Evolutionary conservation across 352 stramenopile genomes (phyloP), one percentile per base, ranked within the genome.

Genomic region (Pythium folliculosum): DNA sequence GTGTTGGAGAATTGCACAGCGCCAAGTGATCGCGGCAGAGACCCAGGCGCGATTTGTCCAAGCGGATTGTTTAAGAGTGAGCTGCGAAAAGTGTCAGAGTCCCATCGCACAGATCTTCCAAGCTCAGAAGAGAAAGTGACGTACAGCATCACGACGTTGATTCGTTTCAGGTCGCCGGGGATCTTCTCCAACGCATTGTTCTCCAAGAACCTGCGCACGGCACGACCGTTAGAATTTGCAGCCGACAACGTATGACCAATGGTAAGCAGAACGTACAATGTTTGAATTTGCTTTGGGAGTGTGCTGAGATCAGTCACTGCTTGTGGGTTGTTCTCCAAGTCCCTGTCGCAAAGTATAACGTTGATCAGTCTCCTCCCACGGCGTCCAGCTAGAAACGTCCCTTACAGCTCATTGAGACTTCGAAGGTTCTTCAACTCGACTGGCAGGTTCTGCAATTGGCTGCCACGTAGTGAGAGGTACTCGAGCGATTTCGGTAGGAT

Each of bases 371-470:
- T 43, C 14, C 37, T 43, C 10, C 9, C 9, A 43, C 45, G 13
- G 1, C 22, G 12, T 10, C 45, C 19, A 25, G n/a, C 10, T 12
- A 19, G 6, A 3, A 16, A 19, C 45, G 8, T 25, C 3, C 45
- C 3, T 30, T 56, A 60, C 60, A 67, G 17, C 4, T 0, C 5
- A 13, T 23, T 45, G 17, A 67, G 25, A 13, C 19, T 37, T 7
- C 25, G 0, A 3, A 67, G 50, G 19, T 60, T 38, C n/a, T 30
- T n/a, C 2, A 65, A 17, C 19, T 8, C n/a, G 14, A 10, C 12
- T 3, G 51, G 61, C 16, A 61, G 37, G 19, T 56, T 50, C 25
- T 54, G 40, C 3, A 68, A 30, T 9, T 49, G 5, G 38, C 30
- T 47, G 38, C 56, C 12, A n/a, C 38, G 12, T 6, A 68, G 21